Conservation (phyloP, 257 asterid species). For the Solanum tarapatanum region DNA sequence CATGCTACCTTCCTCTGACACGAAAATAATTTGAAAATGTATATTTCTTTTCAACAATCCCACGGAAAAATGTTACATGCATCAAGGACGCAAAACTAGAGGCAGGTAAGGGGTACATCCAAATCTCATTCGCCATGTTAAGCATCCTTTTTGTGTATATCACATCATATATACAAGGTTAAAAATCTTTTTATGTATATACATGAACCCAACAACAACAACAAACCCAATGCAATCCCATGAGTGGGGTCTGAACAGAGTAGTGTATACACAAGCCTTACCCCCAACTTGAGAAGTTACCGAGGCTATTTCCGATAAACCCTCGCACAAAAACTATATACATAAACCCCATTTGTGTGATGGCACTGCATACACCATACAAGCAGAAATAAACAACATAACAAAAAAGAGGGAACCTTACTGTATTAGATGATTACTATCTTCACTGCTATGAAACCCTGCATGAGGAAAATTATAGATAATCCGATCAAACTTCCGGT, state of each 20-base stretch:
- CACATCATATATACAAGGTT: not conserved
- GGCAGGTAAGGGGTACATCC: not conserved
- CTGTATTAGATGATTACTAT: constrained; percentile 5
- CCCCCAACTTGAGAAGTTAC: not conserved
- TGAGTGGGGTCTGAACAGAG: not conserved
- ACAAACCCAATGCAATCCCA: not conserved
- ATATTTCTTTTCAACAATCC: not conserved
- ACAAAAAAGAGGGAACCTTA: constrained; percentile 5
- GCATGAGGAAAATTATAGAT: constrained; percentile 70
- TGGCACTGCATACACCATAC: not conserved
- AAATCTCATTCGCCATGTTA: not conserved
- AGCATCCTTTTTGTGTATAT: not conserved
- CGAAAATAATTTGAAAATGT: not conserved
- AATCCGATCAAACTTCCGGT: constrained; percentile 38
- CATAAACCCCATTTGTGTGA: not conserved
- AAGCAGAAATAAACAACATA: not conserved
- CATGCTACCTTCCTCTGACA: not conserved
- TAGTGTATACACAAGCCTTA: not conserved
- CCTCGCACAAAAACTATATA: not conserved
- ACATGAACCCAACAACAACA: not conserved
- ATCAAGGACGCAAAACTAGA: not conserved
- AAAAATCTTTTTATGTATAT: not conserved
- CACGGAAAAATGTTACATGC: not conserved
- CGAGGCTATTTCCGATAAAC: not conserved
- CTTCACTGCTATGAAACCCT: constrained; percentile 46